A percentile compares a stretch with the other conserved stretches of the same genome.
phyloP scores from a whole-genome alignment of 768 basidiomycete species.

The Termitomyces sp. region DNA sequence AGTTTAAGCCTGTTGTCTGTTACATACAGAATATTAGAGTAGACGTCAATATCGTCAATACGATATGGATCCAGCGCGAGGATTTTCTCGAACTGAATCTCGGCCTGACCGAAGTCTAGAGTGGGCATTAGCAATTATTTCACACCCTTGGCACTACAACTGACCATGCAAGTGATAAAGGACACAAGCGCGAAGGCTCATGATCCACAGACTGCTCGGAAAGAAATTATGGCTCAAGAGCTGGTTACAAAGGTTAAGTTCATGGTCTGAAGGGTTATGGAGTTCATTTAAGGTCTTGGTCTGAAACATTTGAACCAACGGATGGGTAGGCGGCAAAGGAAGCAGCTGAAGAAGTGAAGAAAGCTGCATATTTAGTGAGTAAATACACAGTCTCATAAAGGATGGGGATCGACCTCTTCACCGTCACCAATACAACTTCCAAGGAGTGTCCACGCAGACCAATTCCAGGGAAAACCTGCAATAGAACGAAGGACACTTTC shows the following conservation, averaged over 20 bases:
- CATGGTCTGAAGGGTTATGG: constrained; percentile 82
- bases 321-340: constrained; percentile 40
- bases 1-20: constrained; percentile 85
- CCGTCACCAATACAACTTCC: constrained; percentile 72
- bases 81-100: constrained; percentile 80
- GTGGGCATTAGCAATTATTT: constrained; percentile 4
- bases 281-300: constrained; percentile 87
- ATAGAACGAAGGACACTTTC: constrained; percentile 76
- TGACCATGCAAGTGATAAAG: constrained; percentile 88
- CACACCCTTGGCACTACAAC: constrained; percentile 16
- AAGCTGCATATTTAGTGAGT: constrained; percentile 27
- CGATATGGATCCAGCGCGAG: constrained; percentile 78
- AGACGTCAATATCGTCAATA: constrained; percentile 92
- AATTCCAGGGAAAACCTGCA: constrained; percentile 82
- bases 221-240: constrained; percentile 70
- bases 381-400: constrained; percentile 6
- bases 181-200: constrained; percentile 80
- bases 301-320: constrained; percentile 65
- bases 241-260: constrained; percentile 75
- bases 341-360: constrained; percentile 43
- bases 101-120: constrained; percentile 83
- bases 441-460: constrained; percentile 89
- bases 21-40: constrained; percentile 95
- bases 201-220: constrained; percentile 78
- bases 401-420: constrained; percentile 60